A percentile compares a stretch with the other conserved stretches of the same genome.
phyloP scores from a whole-genome alignment of 164 flowering plant genomes.

The Aristolochia contorta region DNA sequence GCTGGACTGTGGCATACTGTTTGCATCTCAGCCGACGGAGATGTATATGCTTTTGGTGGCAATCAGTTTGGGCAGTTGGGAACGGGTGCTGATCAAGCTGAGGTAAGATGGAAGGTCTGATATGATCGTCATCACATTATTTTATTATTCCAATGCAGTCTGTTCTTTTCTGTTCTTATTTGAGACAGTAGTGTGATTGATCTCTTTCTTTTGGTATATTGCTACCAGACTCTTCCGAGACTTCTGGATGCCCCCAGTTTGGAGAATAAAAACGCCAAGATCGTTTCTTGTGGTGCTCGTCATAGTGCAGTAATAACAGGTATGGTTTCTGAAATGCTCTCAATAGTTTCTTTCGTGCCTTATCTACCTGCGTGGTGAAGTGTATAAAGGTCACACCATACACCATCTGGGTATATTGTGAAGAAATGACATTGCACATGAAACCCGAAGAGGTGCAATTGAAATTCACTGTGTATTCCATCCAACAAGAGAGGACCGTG shows the following conservation, averaged over 20 bases:
- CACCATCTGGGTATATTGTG: constrained; percentile 5
- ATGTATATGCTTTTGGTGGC: constrained; percentile 91
- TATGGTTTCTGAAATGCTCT: constrained; percentile 6
- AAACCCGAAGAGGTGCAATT: no score
- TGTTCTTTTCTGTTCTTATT: neutral
- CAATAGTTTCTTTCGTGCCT: no score
- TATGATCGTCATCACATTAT: no score
- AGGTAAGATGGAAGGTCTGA: constrained; percentile 33
- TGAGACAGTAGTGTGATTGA: constrained; percentile 34
- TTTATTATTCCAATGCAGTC: neutral
- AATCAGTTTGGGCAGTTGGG: constrained; percentile 99
- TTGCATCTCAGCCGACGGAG: constrained; percentile 82
- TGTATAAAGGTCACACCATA: no score
- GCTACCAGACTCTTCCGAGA: constrained; percentile 53
- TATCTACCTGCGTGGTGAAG: no score
- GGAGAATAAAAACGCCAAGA: constrained; percentile 45
- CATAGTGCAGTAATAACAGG: constrained; percentile 68
- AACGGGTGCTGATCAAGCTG: constrained; percentile 90
- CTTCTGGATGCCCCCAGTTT: constrained; percentile 62
- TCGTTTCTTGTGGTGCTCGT: constrained; percentile 77
- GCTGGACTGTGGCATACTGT: constrained; percentile 97
- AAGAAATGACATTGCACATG: no score
- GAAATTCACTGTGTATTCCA: no score
- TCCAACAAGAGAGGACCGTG: no score
- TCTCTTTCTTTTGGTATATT: neutral